Percentiles rank a stretch among this genome's conserved stretches.
These are phyloP conservation scores for Sporobolus alterniflorus DNA, from an alignment of 202 grass and related monocot species.

Conservation along the genomic window DNA sequence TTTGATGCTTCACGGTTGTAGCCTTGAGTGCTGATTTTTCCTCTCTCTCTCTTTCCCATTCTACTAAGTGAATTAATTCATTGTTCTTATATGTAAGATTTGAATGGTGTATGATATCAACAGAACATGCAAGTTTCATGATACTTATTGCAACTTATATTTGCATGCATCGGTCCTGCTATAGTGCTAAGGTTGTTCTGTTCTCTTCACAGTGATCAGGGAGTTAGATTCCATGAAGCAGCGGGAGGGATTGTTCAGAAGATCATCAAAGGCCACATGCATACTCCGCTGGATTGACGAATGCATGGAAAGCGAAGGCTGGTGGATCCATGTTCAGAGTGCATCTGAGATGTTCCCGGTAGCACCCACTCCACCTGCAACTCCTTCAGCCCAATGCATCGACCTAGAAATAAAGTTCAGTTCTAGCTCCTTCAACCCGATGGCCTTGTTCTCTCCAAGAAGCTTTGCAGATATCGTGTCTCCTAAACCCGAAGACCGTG, in stretches of 20 bases:
- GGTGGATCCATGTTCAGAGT: slow-evolving; percentile 95
- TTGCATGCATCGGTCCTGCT: not conserved
- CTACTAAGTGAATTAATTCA: too few species aligned
- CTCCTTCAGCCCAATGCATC: slow-evolving; percentile 45
- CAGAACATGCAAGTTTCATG: not conserved
- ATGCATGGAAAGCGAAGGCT: slow-evolving; percentile 72
- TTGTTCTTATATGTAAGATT: too few species aligned
- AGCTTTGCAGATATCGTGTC: slow-evolving; percentile 53
- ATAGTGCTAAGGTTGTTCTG: slow-evolving; percentile 19
- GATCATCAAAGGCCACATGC: slow-evolving; percentile 68
- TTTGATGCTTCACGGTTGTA: too few species aligned
- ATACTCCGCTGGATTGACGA: slow-evolving; percentile 84
- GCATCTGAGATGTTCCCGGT: slow-evolving; percentile 63
- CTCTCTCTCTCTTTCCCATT: too few species aligned
- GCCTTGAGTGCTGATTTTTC: too few species aligned
- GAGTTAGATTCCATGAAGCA: slow-evolving; percentile 86
- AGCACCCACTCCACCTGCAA: slow-evolving; percentile 73
- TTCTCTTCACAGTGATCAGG: slow-evolving; percentile 65
- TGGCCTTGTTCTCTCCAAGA: slow-evolving; percentile 56
- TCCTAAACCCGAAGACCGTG: slow-evolving; percentile 70
- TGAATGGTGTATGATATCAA: not conserved
- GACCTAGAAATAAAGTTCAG: slow-evolving; percentile 23
- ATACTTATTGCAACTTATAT: not conserved
- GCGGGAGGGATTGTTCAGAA: slow-evolving; percentile 66
- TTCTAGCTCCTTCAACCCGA: slow-evolving; percentile 44